Base-by-base conservation (phyloP, 306 rosid genomes). In the Quercus glauca region DNA sequence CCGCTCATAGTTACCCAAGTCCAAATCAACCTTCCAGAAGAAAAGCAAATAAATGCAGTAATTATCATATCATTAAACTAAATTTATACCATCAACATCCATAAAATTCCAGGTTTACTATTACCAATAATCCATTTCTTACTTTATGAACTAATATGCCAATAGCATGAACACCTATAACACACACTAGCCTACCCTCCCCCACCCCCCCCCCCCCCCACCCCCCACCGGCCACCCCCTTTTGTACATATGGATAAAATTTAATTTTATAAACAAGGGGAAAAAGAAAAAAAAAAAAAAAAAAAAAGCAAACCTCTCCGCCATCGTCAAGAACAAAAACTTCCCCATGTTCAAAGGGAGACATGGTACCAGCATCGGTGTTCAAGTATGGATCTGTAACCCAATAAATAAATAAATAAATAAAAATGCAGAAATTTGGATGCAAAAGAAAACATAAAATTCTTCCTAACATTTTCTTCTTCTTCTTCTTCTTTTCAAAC, bases 281-380 rank as follows among this genome's bases (percentile, higher is more conserved):
- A 0, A 6, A 6, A 23, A 23, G 25, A 23, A 23, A 35, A 37
- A 2, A 37, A 35, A 35, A 6, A 12, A 12, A 5, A 49, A 57
- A 73, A 8, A 12, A 5, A 51, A 57, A 71, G 78, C 70, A 68
- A 83, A 91, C 92, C 99, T 96, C 99, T 61, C 99, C 99, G 6
- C 99, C 97, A 74, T 96, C 99, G 76, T 96, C 99, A 79, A 96
- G 98, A 81, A 96, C 99, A 77, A 96, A 96, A 80, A 96, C 99
- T 80, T 96, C 98, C 29, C 99, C 99, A n/a, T 96, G 99, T 69
- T 96, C 99, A 78, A 96, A 96, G 21, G 99, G 99, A 87, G 99
- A 96, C 99, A 96, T 93, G 82, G 99, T 96, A n/a, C 99, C 99
- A 8, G 99, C 98, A 83, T 96, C 99, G 7, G 92, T 96, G 63